Base-by-base conservation (phyloP, 768 basidiomycete species). In the Amanita pallidorosea region DNA sequence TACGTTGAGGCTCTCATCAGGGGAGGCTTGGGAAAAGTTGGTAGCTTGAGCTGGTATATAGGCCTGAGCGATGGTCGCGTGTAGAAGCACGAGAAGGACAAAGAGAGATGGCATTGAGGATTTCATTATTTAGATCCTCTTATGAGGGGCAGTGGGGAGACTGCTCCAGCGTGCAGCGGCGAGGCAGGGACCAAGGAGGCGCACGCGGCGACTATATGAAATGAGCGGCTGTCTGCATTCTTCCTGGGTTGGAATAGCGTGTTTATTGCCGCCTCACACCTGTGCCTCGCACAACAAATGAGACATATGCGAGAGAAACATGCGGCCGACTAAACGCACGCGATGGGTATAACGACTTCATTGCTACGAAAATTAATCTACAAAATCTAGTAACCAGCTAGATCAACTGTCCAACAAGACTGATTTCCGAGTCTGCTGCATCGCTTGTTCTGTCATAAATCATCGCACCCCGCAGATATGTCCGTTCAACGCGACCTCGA, bases 11-110 rank as follows among this genome's bases (percentile, higher is more conserved):
- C 69, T 70, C 15, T 69, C 69, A 7, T 63, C 64, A 49, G 70
- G 68, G 59, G 70, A 63, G 29, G 60, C 63, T 17, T 63, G 55
- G 0, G 85, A 81, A 51, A 76, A 70, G 62, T 92, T 92, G 31
- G 84, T 84, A 13, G 85, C 73, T 9, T 67, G 61, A 2, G 89
- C 89, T 0, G 89, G 88, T 54, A 87, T 76, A 63, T 90, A 92
- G 45, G 69, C 68, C 17, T 54, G 54, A 45, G 63, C 64, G 31
- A 49, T 37, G 38, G 53, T 53, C 45, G 61, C 53, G 40, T 57
- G 54, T 25, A 53, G 47, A 9, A 57, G 53, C 4, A 61, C 43
- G 37, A 56, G 46, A 47, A 54, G 20, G 31, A 43, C 45, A 2
- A 25, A 27, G 36, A 41, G 22, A 4, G 44, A 47, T 22, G 45